Evolutionary conservation across 106 monocot species (phyloP), one percentile per base, ranked within the genome.

Genomic region (Dendrobium chrysotoxum): DNA sequence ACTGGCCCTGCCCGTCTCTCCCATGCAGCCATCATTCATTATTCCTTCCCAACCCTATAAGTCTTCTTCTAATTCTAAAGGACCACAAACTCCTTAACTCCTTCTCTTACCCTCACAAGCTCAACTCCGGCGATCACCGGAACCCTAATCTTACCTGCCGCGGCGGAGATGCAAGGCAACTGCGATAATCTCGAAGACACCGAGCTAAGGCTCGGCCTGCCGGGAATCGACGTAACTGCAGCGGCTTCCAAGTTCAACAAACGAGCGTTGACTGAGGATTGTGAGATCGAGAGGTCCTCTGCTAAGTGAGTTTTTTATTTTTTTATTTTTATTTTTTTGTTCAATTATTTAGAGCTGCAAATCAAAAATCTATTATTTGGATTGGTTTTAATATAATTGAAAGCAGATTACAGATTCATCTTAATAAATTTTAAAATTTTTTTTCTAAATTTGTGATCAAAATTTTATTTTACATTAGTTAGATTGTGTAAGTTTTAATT

Each of bases 181-280:
- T 75, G 81, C 74, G 86, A 68, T 30, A 83, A 79, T 74, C 84
- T 94, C 18, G 83, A 84, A 76, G 95, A 83, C 28, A 95, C 95
- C 28, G 95, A 95, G 85, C 81, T 95, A 21, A 88, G 90, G 72
- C 90, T 95, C 15, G 92, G 87, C 10, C 83, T 87, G 76, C 95
- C 95, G 1, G 95, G 95, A 35, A 89, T 78, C 50, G 87, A 78
- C 12, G 57, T 72, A 75, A 80, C 30, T 77, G 75, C 84, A 91
- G 87, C 41, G 68, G 85, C 40, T 26, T 80, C 21, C 20, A 79
- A 80, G 21, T 86, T 87, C 75, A 81, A 77, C 82, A 89, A 92
- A 83, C 85, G 92, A 2, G 87, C 83, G 7, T 89, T 88, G 53
- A 28, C 84, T 28, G 77, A 86, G 42, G 80, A 80, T 45, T 84